Evolutionary conservation across 805 yeast genomes (phyloP), one percentile per base, ranked within the genome.

Genomic region (Yarrowia porcina): DNA sequence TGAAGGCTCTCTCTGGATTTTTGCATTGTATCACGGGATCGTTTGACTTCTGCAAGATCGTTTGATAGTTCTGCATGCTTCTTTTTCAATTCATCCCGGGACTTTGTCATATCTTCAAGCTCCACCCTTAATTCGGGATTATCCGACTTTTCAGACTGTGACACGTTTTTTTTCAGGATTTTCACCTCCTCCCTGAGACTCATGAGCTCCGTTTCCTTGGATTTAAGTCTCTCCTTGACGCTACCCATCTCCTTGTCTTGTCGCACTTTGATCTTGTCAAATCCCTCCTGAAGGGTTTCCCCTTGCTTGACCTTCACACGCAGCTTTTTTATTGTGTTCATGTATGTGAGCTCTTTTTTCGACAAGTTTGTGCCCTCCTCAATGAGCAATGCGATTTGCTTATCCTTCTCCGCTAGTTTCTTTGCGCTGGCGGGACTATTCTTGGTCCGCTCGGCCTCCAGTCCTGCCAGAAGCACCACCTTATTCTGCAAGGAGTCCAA

Each of bases 321-420:
- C 63, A 91, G 73, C 66, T 80, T 79, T 65, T 88, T 88, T 56
- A 92, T 83, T 0, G 85, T 78, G 41, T 84, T 89, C 67, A 82
- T 84, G 60, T 85, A 79, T 67, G 82, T 83, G 27, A 90, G 78
- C 68, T 93, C 97, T 65, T 83, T 85, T 64, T 80, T 80, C 0
- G 94, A 84, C 38, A 90, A 74, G 23, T 81, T 83, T 66, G 87
- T 86, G 4, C 96, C 96, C 73, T 91, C 97, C 62, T 82, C 83
- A 70, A 88, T 70, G 28, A 92, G 75, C 63, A 86, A 85, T 17
- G 82, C 80, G 25, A 92, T 84, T 30, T 84, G 82, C 12, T 77
- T 80, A 59, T 91, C 89, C 76, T 86, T 68, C 73, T 82, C 69
- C 66, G 74, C 50, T 73, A 72, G 63, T 73, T 79, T 66, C 67